Evolutionary conservation across 1,284 basidiomycete species (phyloP).

Genomic region (Fomitopsis betulina): DNA sequence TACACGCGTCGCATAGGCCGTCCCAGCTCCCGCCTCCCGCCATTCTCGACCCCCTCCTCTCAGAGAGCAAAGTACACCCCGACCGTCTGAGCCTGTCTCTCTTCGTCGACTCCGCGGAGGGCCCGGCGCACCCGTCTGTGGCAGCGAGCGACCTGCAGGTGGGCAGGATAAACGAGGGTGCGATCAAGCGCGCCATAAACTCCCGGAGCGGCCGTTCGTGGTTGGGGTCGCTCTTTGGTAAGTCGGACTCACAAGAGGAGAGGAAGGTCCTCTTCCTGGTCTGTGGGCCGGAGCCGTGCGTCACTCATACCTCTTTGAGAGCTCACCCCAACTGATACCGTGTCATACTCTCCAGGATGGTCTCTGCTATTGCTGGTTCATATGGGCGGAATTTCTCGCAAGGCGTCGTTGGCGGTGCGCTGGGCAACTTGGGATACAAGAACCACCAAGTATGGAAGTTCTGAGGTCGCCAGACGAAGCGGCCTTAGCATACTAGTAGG

Average conservation of each 20-base stretch:
- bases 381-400: constrained; percentile 73
- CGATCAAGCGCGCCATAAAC: constrained; percentile 39
- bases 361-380: constrained; percentile 68
- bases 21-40: constrained; percentile 61
- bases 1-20: constrained; percentile 62
- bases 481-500: too few relatives aligned
- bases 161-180: constrained; percentile 49
- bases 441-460: constrained; percentile 69
- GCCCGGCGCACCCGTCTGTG: constrained; percentile 19
- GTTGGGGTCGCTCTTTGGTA: constrained; percentile 40
- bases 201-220: constrained; percentile 29
- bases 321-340: background rate
- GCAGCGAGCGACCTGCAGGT: constrained; percentile 27
- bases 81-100: constrained; percentile 51
- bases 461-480: constrained; percentile 24
- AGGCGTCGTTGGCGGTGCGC: constrained; percentile 63
- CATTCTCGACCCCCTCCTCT: constrained; percentile 47
- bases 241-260: constrained; percentile 15
- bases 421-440: constrained; percentile 60
- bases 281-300: constrained; percentile 77
- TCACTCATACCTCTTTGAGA: constrained; percentile 10
- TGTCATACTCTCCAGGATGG: constrained; percentile 50
- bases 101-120: constrained; percentile 54
- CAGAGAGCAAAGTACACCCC: constrained; percentile 44
- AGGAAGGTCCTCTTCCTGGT: constrained; percentile 59